These are phyloP conservation scores for Aspergillus sp. DNA, from an alignment of 2,329 filamentous ascomycete genomes.

Conservation along the genomic window DNA sequence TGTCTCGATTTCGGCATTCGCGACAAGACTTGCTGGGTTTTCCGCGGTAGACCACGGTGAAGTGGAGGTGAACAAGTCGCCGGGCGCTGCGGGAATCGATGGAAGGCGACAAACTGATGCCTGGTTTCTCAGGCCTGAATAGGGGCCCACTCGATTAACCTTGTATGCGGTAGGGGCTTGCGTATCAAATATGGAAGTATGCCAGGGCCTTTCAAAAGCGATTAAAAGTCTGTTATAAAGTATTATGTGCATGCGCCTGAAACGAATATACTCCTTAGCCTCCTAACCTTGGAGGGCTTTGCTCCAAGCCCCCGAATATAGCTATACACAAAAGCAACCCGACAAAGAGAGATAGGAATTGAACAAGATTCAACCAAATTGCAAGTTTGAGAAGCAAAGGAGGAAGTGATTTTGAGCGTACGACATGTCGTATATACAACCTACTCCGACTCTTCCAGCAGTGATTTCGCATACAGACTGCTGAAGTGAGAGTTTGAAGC, in stretches of 20 bases:
- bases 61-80: not conserved
- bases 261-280: not conserved
- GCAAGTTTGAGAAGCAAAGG: not conserved
- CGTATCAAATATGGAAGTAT: not conserved
- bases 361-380: not conserved
- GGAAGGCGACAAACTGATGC: not conserved
- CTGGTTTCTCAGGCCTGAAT: not conserved
- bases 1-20: conserved; percentile 5
- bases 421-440: not conserved
- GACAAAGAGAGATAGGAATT: not conserved
- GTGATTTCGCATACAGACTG: conserved; percentile 31
- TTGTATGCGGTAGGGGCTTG: not conserved
- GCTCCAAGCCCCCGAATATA: no score
- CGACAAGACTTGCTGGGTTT: conserved; percentile 7
- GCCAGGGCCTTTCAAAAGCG: no score
- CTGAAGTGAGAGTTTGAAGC: conserved; percentile 29
- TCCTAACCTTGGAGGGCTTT: not conserved
- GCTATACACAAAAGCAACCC: not conserved
- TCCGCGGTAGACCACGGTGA: conserved; percentile 4
- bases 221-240: not conserved
- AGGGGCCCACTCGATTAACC: no score
- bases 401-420: not conserved
- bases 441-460: conserved; percentile 22
- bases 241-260: not conserved
- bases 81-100: not conserved